phyloP scores from a whole-genome alignment of 495 filamentous ascomycete genomes.

The Tuber aestivum region DNA sequence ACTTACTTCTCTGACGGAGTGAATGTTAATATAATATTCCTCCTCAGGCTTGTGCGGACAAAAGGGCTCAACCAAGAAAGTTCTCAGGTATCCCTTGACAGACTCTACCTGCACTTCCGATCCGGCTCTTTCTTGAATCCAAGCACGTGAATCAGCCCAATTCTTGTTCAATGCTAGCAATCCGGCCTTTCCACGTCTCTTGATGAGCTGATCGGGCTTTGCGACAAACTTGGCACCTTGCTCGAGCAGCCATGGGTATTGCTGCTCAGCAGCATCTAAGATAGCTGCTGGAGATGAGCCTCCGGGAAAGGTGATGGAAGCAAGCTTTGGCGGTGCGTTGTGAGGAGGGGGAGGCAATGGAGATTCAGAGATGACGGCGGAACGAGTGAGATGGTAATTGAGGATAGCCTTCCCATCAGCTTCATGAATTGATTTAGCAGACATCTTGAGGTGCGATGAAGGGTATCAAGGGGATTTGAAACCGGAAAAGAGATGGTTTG shows the following conservation, averaged over 20 bases:
- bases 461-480: constrained; percentile 23
- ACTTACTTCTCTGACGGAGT: constrained; percentile 83
- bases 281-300: constrained; percentile 74
- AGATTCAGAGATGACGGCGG: constrained; percentile 94
- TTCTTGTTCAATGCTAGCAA: constrained; percentile 94
- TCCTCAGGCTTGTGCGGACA: constrained; percentile 87
- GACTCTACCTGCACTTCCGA: constrained; percentile 92
- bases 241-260: constrained; percentile 87
- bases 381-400: constrained; percentile 99
- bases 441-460: constrained; percentile 58
- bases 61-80: constrained; percentile 98
- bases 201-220: constrained; percentile 99
- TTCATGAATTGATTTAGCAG: constrained; percentile 96
- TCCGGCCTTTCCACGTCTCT: constrained; percentile 97
- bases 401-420: constrained; percentile 99
- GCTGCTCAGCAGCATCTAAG: constrained; percentile 89
- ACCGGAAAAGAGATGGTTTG: constrained; percentile 24
- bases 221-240: constrained; percentile 87
- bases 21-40: constrained; percentile 98
- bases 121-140: constrained; percentile 85
- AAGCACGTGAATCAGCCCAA: constrained; percentile 85
- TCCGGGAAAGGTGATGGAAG: constrained; percentile 87
- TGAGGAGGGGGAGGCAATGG: constrained; percentile 84
- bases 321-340: constrained; percentile 86
- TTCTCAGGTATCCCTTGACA: constrained; percentile 76